A percentile compares a stretch with the other conserved stretches of the same genome.
Evolutionary conservation across 23 red algal genomes (phyloP).

Genomic region (Agarophyton chilense): DNA sequence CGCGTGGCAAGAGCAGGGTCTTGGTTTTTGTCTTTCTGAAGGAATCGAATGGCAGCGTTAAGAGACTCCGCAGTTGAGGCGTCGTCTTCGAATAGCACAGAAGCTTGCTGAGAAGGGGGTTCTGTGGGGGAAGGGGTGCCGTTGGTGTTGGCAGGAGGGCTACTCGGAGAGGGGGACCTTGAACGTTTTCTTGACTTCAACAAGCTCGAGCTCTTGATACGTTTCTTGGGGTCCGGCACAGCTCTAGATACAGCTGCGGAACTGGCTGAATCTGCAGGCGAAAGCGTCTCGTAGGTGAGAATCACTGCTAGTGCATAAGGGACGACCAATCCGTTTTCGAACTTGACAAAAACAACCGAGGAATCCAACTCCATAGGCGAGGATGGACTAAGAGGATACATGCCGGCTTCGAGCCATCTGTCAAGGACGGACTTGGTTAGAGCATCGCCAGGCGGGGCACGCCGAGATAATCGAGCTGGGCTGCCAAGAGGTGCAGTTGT

Average conservation of each 20-base stretch:
- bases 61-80: no score
- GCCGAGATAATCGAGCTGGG: conserved; percentile 34
- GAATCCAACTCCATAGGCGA: background rate
- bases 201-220: no score
- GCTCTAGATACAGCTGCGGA: no score
- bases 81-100: no score
- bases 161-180: background rate
- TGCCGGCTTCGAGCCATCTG: conserved; percentile 55
- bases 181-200: no score
- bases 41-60: background rate
- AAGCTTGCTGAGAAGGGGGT: background rate
- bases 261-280: no score
- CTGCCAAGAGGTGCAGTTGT: no score
- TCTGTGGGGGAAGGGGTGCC: background rate
- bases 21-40: background rate
- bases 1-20: conserved; percentile 21
- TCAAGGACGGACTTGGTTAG: conserved; percentile 36
- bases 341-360: background rate
- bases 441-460: conserved; percentile 48
- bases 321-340: no score
- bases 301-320: background rate
- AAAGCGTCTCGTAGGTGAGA: background rate
- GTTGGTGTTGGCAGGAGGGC: background rate
- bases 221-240: no score
- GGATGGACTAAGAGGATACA: conserved; percentile 5